Evolutionary conservation across 2,329 filamentous ascomycete genomes (phyloP), one percentile per base, ranked within the genome.

Genomic region (Fusarium miscanthi): DNA sequence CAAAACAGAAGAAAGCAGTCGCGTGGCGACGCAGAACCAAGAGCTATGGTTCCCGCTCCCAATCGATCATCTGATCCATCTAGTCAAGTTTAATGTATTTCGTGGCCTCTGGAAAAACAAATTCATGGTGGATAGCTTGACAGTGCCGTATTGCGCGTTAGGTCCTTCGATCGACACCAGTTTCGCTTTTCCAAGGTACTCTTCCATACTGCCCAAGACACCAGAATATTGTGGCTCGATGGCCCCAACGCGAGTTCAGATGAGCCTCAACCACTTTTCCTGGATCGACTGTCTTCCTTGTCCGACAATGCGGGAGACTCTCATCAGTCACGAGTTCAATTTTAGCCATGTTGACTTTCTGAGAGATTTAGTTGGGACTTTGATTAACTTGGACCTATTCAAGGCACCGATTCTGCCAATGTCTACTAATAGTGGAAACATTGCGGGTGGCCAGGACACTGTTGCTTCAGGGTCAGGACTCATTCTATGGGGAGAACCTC

Each of bases 361-460:
- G 1, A 27, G 10, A 9, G 59, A 61, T 6, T 27, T 61, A 2
- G 43, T 63, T 4, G 56, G 43, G 13, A 43, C 11, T 12, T 27
- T 63, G 30, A 51, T 43, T 1, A 49, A 61, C 11, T n/a, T 37
- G 30, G 14, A 41, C 1, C 6, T 63, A 9, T 61, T 63, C 21
- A 31, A 21, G 10, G 7, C 21, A 5, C 27, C 21, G 3, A 8
- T 16, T 16, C 11, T 35, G 2, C 37, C 27, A 2, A 12, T 7
- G 6, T 4, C 14, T 2, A n/a, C 5, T 1, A 19, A 4, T 16
- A 4, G 7, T 3, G 17, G 12, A 16, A 10, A 6, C 10, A 1
- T 3, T 27, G 9, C 17, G 2, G 7, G 16, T 7, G 9, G 10
- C 7, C 6, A 13, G 5, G 31, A 14, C 1, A 11, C 3, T 9